Percentiles rank a stretch among this genome's conserved stretches.
These are phyloP conservation scores for Pseudopithomyces maydicus DNA, from an alignment of 2,329 filamentous ascomycete genomes.

Conservation along the genomic window DNA sequence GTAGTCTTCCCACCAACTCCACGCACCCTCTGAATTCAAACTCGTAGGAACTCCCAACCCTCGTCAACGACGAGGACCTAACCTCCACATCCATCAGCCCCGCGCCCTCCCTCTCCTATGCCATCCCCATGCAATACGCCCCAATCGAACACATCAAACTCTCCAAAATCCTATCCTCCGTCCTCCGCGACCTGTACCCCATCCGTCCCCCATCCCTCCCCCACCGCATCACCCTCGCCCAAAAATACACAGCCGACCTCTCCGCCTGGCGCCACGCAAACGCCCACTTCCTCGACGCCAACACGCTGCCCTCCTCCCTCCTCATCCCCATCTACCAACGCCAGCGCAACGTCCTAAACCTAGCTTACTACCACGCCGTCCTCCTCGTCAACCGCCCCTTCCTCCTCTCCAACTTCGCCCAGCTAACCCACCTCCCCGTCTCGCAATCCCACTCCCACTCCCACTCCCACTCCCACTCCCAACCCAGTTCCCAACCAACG, in stretches of 20 bases:
- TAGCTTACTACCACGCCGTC: conserved; percentile 61
- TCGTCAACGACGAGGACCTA: conserved; percentile 43
- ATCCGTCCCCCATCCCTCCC: conserved; percentile 42
- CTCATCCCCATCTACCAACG: conserved; percentile 57
- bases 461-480: too few species aligned
- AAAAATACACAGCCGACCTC: conserved; percentile 50
- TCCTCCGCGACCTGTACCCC: conserved; percentile 53
- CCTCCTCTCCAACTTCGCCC: conserved; percentile 52
- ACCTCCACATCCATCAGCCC: conserved; percentile 32
- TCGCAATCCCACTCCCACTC: too few species aligned
- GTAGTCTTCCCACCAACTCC: not conserved
- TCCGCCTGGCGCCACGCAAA: conserved; percentile 54
- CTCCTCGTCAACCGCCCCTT: conserved; percentile 63
- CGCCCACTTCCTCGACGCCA: conserved; percentile 50
- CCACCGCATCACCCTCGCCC: conserved; percentile 44
- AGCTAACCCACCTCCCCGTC: conserved; percentile 33
- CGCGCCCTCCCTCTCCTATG: conserved; percentile 25
- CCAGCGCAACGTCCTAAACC: conserved; percentile 59
- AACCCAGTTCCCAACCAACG: too few species aligned
- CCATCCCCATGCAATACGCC: conserved; percentile 49
- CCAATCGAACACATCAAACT: conserved; percentile 53
- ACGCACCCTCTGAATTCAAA: not conserved
- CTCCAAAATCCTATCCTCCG: conserved; percentile 50
- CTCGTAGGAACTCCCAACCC: conserved; percentile 38
- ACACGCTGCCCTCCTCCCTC: conserved; percentile 50